These are phyloP conservation scores for Thelonectria blattea DNA, from an alignment of 2,329 filamentous ascomycete genomes.

Conservation along the genomic window DNA sequence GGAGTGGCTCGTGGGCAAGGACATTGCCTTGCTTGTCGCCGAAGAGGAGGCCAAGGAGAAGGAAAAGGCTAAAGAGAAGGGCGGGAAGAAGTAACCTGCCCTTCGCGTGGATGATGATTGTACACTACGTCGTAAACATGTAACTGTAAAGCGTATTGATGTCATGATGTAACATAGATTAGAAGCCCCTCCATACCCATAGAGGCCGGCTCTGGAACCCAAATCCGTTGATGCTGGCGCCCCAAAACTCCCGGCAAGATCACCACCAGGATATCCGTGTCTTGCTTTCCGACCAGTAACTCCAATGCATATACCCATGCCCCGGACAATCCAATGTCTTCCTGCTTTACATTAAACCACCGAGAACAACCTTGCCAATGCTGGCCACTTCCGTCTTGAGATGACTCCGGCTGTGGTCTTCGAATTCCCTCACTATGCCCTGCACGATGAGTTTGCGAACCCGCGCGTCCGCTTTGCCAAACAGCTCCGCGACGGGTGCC, in stretches of 20 bases:
- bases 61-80: slow-evolving; percentile 40
- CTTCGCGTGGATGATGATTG: background rate
- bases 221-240: background rate
- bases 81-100: slow-evolving; percentile 16
- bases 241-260: slow-evolving; percentile 31
- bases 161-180: slow-evolving; percentile 4
- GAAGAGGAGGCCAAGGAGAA: slow-evolving; percentile 57
- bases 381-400: slow-evolving; percentile 83
- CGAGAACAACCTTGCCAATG: slow-evolving; percentile 86
- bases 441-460: slow-evolving; percentile 89
- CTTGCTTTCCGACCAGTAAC: slow-evolving; percentile 29
- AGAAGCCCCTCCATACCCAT: slow-evolving; percentile 4
- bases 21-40: slow-evolving; percentile 74
- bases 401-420: slow-evolving; percentile 79
- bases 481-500: slow-evolving; percentile 77
- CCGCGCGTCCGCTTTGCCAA: slow-evolving; percentile 85
- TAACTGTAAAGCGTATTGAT: background rate
- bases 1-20: slow-evolving; percentile 75
- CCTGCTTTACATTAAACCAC: slow-evolving; percentile 71
- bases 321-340: slow-evolving; percentile 2
- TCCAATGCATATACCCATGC: slow-evolving; percentile 22
- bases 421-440: slow-evolving; percentile 88
- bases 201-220: slow-evolving; percentile 7
- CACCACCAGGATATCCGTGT: slow-evolving; percentile 30
- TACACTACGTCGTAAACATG: slow-evolving; percentile 13